A percentile compares a stretch with the other conserved stretches of the same genome.
Conservation (phyloP, 495 filamentous ascomycete genomes). For the Penicillium flavigenum region DNA sequence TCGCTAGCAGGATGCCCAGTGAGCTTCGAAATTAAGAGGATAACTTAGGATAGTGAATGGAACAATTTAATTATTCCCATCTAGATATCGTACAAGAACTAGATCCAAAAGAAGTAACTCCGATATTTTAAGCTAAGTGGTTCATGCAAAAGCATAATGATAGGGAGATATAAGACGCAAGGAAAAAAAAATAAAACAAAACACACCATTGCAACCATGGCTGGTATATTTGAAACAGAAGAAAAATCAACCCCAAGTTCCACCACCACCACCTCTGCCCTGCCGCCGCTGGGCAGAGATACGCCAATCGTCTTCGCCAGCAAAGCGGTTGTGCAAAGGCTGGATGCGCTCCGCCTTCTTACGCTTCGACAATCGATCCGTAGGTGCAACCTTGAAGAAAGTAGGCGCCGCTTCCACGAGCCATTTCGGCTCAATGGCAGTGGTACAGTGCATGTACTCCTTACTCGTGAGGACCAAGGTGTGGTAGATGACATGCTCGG, state of each 20-base stretch:
- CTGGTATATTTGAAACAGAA: conserved; percentile 6
- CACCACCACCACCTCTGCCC: conserved; percentile 85
- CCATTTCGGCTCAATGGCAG: conserved; percentile 88
- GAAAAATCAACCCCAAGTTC: conserved; percentile 82
- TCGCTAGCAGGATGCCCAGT: no score
- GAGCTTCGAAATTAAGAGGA: not conserved
- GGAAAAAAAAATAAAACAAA: not conserved
- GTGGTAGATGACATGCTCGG: conserved; percentile 94
- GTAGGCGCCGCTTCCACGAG: conserved; percentile 90
- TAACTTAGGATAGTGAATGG: not conserved
- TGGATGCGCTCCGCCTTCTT: conserved; percentile 94
- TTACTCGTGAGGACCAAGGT: conserved; percentile 86
- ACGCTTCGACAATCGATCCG: conserved; percentile 81
- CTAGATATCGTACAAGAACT: not conserved
- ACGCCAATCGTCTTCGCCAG: conserved; percentile 91
- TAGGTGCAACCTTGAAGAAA: conserved; percentile 97
- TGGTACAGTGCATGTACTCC: conserved; percentile 96
- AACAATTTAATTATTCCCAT: not conserved
- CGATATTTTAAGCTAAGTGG: not conserved
- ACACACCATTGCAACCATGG: not conserved
- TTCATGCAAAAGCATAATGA: not conserved
- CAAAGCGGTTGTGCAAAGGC: conserved; percentile 89
- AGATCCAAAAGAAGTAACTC: not conserved
- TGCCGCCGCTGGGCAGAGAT: conserved; percentile 84
- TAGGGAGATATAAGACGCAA: conserved; percentile 2